A percentile compares a stretch with the other conserved stretches of the same genome.
These are phyloP conservation scores for Geoglossum glabrum DNA, from an alignment of 495 filamentous ascomycete genomes.

Conservation along the genomic window DNA sequence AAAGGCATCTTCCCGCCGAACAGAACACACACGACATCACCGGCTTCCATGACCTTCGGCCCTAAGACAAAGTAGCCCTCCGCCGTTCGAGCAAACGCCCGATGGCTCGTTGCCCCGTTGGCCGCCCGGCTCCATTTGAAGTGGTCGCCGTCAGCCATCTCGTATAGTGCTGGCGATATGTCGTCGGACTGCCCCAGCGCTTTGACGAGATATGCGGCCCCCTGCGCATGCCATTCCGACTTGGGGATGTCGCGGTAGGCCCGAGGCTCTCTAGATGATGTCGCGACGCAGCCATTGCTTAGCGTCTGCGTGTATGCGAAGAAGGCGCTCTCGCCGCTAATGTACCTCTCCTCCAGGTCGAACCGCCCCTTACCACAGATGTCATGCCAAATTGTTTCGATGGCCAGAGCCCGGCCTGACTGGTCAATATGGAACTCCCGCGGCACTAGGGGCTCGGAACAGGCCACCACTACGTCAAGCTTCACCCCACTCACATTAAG, in stretches of 20 bases:
- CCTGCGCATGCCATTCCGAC: conserved; percentile 1
- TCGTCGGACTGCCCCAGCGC: too few relatives aligned
- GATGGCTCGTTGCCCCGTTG: conserved; percentile 8
- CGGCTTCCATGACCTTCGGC: background rate
- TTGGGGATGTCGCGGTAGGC: conserved; percentile 3
- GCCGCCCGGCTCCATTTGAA: conserved; percentile 11
- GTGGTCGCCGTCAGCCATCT: too few relatives aligned
- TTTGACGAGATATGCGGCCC: too few relatives aligned
- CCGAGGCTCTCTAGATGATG: too few relatives aligned
- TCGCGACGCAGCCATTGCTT: conserved; percentile 9
- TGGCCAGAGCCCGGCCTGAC: too few relatives aligned
- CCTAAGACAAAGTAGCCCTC: background rate
- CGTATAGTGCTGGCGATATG: too few relatives aligned
- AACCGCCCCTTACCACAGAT: too few relatives aligned
- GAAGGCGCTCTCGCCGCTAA: conserved; percentile 8
- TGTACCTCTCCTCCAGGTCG: background rate
- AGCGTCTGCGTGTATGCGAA: conserved; percentile 14
- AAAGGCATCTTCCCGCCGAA: background rate
- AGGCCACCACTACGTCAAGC: too few relatives aligned
- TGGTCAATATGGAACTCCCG: too few relatives aligned
- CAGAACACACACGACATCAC: background rate
- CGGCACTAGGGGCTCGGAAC: too few relatives aligned
- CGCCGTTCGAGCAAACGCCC: conserved; percentile 9
- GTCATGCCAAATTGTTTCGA: too few relatives aligned
- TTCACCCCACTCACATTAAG: too few relatives aligned